Base-by-base conservation (phyloP, 2,329 filamentous ascomycete genomes). In the Scedosporium aurantiacum region DNA sequence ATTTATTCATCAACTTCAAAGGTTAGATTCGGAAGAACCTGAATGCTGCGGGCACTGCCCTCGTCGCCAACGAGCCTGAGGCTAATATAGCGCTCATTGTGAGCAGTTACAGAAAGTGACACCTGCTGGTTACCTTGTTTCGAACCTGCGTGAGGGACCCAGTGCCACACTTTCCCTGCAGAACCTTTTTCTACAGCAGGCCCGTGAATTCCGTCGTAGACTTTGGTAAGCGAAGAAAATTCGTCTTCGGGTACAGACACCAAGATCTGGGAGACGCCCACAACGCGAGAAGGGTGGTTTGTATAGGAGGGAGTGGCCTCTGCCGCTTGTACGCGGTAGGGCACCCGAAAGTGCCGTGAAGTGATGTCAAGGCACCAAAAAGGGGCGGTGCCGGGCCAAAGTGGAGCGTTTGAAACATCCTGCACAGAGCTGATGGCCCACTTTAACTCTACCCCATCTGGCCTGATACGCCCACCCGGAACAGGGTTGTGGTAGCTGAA, bases 321-420 rank as follows among this genome's bases (percentile, higher is more conserved):
- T 1, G 23, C 14, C 3, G 18, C 21, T 12, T 54, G 4, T 14
- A 12, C 23, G 50, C 12, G 50, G 12, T 54, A 28, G 5, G 85
- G 83, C 2, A 87, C 85, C 0, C 86, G 72, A 2, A 82, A 68
- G n/a, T 72, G 65, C 5, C 86, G 70, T 2, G 78, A 72, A 1
- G 85, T 88, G 12, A 82, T 71, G 68, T 89, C 86, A 56, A 88
- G 77, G 66, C 83, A 86, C 77, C 81, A 89, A 66, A 89, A 89
- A 0, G 86, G 86, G 10, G 85, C 67, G 14, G 73, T 72, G 0
- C 85, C 83, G 18, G 82, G 81, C 47, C 18, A 18, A 8, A 52
- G 47, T 8, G 50, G 50, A 54, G 50, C 23, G 2, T 14, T 54
- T 23, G 23, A 23, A 27, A 21, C 8, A 27, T 54, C 50, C 50